Evolutionary conservation across 352 stramenopile genomes (phyloP).

Genomic region (Plasmopara halstedii): DNA sequence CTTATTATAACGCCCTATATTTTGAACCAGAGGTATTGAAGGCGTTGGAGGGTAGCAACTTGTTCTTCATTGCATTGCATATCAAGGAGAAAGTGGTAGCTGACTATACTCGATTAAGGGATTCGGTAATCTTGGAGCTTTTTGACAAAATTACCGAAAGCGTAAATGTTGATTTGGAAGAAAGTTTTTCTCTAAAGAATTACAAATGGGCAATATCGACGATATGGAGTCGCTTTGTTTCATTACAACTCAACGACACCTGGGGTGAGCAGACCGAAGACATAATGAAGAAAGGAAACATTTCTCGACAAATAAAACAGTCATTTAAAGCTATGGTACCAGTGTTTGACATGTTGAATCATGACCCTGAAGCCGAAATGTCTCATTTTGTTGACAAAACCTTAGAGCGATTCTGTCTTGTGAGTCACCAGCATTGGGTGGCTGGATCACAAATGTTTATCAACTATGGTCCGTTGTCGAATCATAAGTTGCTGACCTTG

Average conservation of each 20-base stretch:
- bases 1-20: conserved; percentile 70
- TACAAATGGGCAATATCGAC: conserved; percentile 83
- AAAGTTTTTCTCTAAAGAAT: conserved; percentile 54
- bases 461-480: conserved; percentile 74
- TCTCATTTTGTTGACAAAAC: conserved; percentile 54
- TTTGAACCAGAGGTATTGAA: conserved; percentile 36
- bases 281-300: neutral
- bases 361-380: conserved; percentile 69
- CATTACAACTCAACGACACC: conserved; percentile 33
- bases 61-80: conserved; percentile 58
- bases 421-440: conserved; percentile 66
- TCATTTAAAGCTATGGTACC: conserved; percentile 74
- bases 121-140: conserved; percentile 39
- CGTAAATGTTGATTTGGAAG: conserved; percentile 18
- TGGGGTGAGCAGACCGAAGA: neutral
- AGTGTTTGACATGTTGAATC: conserved; percentile 85
- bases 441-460: conserved; percentile 71
- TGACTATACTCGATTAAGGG: conserved; percentile 39
- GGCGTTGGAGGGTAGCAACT: conserved; percentile 45
- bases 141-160: conserved; percentile 29
- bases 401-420: conserved; percentile 46
- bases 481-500: conserved; percentile 73
- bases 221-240: conserved; percentile 83
- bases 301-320: conserved; percentile 11
- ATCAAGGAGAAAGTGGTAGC: conserved; percentile 45